Conservation (phyloP, 2,329 filamentous ascomycete genomes). For the Elsinoe fawcettii region DNA sequence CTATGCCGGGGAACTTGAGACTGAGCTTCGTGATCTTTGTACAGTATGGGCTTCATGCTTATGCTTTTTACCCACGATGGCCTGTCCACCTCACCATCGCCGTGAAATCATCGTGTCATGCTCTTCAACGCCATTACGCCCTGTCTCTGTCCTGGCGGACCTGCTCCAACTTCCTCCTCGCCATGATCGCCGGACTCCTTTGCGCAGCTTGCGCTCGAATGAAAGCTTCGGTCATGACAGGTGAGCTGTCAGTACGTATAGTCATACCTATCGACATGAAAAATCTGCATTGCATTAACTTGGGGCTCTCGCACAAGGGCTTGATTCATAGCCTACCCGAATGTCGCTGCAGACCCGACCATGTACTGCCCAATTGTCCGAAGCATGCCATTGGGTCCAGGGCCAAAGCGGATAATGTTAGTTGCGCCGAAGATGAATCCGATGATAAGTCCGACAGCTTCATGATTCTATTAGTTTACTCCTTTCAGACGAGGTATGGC, state of each 20-base stretch:
- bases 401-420: conserved; percentile 91
- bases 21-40: background rate
- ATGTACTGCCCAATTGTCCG: conserved; percentile 94
- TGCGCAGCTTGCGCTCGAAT: conserved; percentile 53
- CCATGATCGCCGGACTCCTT: conserved; percentile 63
- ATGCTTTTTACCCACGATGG: background rate
- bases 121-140: background rate
- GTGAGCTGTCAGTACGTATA: conserved; percentile 82
- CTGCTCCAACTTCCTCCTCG: conserved; percentile 31
- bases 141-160: background rate
- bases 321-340: conserved; percentile 13
- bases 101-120: background rate
- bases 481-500: background rate
- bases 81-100: no score
- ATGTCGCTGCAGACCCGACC: conserved; percentile 87
- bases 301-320: background rate
- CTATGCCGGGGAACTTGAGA: background rate
- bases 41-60: background rate
- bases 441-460: conserved; percentile 92
- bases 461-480: background rate
- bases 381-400: conserved; percentile 88
- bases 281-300: conserved; percentile 48
- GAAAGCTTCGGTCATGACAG: conserved; percentile 68
- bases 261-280: conserved; percentile 99
- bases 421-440: conserved; percentile 92